These are phyloP conservation scores for Apocynum venetum DNA, from an alignment of 257 asterid genomes.

Conservation along the genomic window DNA sequence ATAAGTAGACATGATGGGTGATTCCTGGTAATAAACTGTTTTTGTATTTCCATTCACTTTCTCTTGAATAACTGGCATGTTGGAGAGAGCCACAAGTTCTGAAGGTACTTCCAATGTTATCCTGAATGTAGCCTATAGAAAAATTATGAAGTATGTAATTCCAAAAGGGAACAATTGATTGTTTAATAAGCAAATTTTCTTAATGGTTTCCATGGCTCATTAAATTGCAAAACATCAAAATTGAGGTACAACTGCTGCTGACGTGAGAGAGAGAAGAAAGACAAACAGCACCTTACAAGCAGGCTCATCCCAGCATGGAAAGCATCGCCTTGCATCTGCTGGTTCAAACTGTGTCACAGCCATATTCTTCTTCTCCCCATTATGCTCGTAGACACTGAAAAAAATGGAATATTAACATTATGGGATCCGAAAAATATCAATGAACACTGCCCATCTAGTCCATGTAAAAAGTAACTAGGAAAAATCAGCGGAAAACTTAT, in stretches of 20 bases:
- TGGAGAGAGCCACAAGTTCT: slow-evolving; percentile 84
- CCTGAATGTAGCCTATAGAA: slow-evolving; percentile 48
- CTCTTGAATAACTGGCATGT: slow-evolving; percentile 80
- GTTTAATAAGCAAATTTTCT: neutral
- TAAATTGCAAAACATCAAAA: neutral
- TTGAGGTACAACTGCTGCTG: neutral
- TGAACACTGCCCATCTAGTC: neutral
- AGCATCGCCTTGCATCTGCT: slow-evolving; percentile 97
- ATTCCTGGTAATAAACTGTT: slow-evolving; percentile 77
- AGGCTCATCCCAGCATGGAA: slow-evolving; percentile 99
- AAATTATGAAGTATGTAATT: neutral
- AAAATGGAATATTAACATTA: slow-evolving; percentile 7
- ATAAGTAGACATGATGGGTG: slow-evolving; percentile 97
- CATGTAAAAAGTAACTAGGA: neutral
- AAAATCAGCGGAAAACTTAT: neutral
- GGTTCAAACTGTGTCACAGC: slow-evolving; percentile 98
- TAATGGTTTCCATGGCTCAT: neutral
- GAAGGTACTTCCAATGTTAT: slow-evolving; percentile 88
- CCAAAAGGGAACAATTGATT: neutral
- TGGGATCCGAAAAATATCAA: neutral
- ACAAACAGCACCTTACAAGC: slow-evolving; percentile 67
- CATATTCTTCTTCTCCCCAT: slow-evolving; percentile 87
- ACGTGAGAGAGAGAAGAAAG: neutral
- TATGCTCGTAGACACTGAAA: slow-evolving; percentile 71
- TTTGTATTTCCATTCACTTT: slow-evolving; percentile 55